Evolutionary conservation across 306 rosid species (phyloP).

Genomic region (Fragaria iinumae): DNA sequence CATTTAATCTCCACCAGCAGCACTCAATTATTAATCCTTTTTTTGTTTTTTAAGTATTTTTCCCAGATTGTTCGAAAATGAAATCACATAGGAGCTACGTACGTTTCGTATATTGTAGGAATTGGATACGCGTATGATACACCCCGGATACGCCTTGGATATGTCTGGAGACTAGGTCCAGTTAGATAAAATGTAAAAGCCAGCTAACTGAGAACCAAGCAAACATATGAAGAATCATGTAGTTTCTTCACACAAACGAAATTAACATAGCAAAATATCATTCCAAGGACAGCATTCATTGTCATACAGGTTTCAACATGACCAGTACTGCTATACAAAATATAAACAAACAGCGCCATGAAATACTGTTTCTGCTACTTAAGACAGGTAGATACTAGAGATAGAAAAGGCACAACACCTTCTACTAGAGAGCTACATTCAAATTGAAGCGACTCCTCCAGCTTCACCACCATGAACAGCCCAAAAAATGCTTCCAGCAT

Average conservation of each 20-base stretch:
- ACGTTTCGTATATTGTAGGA: too few species aligned
- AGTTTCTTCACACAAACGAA: conserved; percentile 2
- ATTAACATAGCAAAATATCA: conserved; percentile 6
- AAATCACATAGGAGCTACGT: too few species aligned
- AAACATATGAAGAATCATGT: neutral
- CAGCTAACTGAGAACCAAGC: neutral
- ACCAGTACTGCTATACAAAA: neutral
- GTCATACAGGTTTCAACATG: neutral
- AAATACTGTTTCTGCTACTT: neutral
- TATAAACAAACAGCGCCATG: neutral
- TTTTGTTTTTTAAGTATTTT: too few species aligned
- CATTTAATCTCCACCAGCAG: too few species aligned
- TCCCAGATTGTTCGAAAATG: too few species aligned
- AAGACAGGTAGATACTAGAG: neutral
- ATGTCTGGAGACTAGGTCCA: too few species aligned
- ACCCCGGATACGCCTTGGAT: too few species aligned
- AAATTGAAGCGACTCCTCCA: conserved; percentile 26
- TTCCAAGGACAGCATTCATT: neutral
- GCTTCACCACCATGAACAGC: conserved; percentile 41
- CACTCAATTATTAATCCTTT: too few species aligned
- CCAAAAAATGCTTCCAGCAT: conserved; percentile 60
- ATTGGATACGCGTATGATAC: too few species aligned
- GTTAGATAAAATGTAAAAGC: too few species aligned
- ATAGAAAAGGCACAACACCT: neutral
- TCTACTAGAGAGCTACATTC: conserved; percentile 6